Conservation (phyloP, 208 protist genomes). For the Crithidia thermophila region DNA sequence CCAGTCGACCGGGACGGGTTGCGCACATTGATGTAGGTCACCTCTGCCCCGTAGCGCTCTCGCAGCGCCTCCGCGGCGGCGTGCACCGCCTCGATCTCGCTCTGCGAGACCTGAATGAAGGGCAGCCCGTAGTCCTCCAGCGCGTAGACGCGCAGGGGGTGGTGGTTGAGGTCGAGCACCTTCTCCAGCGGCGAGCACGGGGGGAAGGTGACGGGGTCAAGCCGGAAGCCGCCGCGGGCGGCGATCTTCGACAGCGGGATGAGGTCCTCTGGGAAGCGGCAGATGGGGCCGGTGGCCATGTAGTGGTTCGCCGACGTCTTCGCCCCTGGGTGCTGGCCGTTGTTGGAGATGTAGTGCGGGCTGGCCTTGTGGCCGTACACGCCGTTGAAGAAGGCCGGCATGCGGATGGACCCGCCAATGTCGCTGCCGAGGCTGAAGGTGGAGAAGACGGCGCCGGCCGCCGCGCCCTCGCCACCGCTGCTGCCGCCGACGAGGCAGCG, state of each 20-base stretch:
- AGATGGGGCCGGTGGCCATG: constrained; percentile 86
- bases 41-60: constrained; percentile 55
- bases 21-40: constrained; percentile 77
- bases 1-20: constrained; percentile 60
- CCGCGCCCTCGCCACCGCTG: constrained; percentile 85
- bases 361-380: constrained; percentile 90
- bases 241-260: constrained; percentile 73
- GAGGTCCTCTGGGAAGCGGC: constrained; percentile 85
- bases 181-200: constrained; percentile 63
- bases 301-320: constrained; percentile 78
- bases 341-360: constrained; percentile 83
- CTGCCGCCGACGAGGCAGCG: constrained; percentile 85
- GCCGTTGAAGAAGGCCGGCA: constrained; percentile 91
- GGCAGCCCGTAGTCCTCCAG: constrained; percentile 80
- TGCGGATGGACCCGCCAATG: constrained; percentile 91
- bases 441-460: constrained; percentile 76
- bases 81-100: constrained; percentile 64
- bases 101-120: constrained; percentile 48
- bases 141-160: constrained; percentile 74
- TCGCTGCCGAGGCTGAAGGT: constrained; percentile 89
- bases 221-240: constrained; percentile 73
- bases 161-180: constrained; percentile 36
- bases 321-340: constrained; percentile 78
- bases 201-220: constrained; percentile 65
- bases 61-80: constrained; percentile 57